These are phyloP conservation scores for Colletotrichum karsti DNA, from an alignment of 2,329 filamentous ascomycete species.

Conservation along the genomic window DNA sequence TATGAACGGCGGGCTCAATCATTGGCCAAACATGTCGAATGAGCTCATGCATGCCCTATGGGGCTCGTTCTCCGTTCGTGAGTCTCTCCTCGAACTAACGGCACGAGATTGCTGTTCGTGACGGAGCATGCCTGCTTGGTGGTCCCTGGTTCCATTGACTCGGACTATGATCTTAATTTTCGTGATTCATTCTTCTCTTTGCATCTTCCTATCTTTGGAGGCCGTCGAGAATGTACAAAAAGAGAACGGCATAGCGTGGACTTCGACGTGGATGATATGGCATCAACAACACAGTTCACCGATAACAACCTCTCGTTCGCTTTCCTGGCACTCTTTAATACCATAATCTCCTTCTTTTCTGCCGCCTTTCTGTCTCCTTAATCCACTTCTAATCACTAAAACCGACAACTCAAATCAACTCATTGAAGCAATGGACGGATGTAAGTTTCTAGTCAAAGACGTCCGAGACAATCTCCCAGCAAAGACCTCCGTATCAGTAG, in stretches of 20 bases:
- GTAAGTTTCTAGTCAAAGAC: slow-evolving; percentile 1
- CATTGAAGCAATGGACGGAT: slow-evolving; percentile 24
- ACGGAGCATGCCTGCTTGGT: slow-evolving; percentile 8
- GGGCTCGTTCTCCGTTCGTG: slow-evolving; percentile 1
- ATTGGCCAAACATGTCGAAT: slow-evolving; percentile 10
- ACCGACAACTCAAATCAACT: neutral
- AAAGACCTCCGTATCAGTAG: neutral
- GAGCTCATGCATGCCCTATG: slow-evolving; percentile 29
- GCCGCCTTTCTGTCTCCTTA: neutral
- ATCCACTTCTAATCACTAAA: neutral
- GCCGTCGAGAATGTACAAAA: slow-evolving; percentile 28
- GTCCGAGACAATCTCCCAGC: neutral
- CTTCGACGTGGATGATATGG: neutral
- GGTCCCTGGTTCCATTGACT: neutral
- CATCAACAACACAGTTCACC: neutral
- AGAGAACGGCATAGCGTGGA: slow-evolving; percentile 1
- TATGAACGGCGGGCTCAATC: neutral
- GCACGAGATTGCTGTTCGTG: slow-evolving; percentile 7
- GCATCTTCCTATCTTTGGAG: slow-evolving; percentile 1
- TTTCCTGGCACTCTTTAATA: neutral
- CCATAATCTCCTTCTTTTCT: neutral
- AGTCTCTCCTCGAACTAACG: neutral
- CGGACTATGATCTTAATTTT: neutral
- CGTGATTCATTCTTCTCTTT: neutral
- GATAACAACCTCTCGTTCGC: neutral